phyloP scores from a whole-genome alignment of 768 basidiomycete species.

The Rhizopogon salebrosus region DNA sequence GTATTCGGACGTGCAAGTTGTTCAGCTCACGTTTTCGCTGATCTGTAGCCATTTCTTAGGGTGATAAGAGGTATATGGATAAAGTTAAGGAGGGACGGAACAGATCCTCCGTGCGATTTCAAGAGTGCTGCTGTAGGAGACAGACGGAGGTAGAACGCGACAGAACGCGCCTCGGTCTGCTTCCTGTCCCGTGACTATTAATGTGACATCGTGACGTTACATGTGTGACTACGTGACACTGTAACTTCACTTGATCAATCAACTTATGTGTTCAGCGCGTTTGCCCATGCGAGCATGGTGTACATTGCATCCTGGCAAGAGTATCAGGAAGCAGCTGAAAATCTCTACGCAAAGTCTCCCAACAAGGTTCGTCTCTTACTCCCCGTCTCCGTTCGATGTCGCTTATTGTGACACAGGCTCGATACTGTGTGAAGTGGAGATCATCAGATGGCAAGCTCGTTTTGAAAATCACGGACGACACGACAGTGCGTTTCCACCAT shows the following conservation, averaged over 20 bases:
- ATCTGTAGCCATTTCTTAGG: constrained; percentile 19
- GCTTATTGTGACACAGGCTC: constrained; percentile 45
- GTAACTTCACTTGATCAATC: constrained; percentile 15
- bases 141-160: constrained; percentile 1
- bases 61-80: not conserved
- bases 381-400: not conserved
- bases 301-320: constrained; percentile 90
- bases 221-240: constrained; percentile 8
- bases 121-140: not conserved
- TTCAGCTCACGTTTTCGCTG: constrained; percentile 28
- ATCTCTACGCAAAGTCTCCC: constrained; percentile 76
- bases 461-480: constrained; percentile 90
- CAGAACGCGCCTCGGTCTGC: not conserved
- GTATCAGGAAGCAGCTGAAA: constrained; percentile 86
- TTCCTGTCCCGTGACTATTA: not conserved
- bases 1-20: not conserved
- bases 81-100: not conserved
- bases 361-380: constrained; percentile 49
- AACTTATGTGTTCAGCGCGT: not conserved
- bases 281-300: constrained; percentile 64
- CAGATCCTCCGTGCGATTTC: not conserved
- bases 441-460: constrained; percentile 81
- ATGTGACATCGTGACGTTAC: constrained; percentile 4
- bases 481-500: constrained; percentile 52
- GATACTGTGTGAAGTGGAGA: constrained; percentile 92